Evolutionary conservation across 257 asterid genomes (phyloP).

Genomic region (Nicotiana otophora): DNA sequence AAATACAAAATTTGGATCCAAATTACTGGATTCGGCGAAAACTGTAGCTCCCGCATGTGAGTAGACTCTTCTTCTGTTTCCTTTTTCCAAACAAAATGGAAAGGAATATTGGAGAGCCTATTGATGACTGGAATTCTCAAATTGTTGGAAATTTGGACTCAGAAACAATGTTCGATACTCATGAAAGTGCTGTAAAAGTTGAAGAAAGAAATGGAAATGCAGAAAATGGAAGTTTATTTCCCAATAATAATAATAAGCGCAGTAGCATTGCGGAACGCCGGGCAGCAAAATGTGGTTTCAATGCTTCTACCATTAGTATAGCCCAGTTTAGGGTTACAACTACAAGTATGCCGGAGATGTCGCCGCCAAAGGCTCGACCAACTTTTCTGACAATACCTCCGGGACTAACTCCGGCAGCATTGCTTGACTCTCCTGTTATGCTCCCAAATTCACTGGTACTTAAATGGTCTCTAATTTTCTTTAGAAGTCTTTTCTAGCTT

Average conservation of each 20-base stretch:
- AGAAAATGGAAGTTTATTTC: constrained; percentile 5
- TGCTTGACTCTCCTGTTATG: constrained; percentile 72
- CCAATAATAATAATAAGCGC: neutral
- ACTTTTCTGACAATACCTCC: constrained; percentile 46
- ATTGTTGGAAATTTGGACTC: neutral
- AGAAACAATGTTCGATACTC: neutral
- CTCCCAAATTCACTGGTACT: constrained; percentile 58
- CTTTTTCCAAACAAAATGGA: constrained; percentile 7
- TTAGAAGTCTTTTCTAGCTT: too few relatives aligned
- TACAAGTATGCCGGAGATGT: neutral
- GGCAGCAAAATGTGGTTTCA: constrained; percentile 48
- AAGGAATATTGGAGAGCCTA: neutral
- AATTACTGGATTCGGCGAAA: too few relatives aligned
- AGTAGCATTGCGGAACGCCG: constrained; percentile 54
- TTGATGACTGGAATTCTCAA: neutral
- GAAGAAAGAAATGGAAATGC: neutral
- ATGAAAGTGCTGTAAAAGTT: neutral
- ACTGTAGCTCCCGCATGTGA: too few relatives aligned
- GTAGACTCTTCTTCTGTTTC: too few relatives aligned
- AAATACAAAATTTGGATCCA: too few relatives aligned
- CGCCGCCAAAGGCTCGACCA: constrained; percentile 9
- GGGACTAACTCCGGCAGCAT: constrained; percentile 55
- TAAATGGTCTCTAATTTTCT: too few relatives aligned
- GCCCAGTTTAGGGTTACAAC: constrained; percentile 4
- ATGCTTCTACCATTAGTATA: constrained; percentile 27